Conservation (phyloP, 805 yeast genomes). For the Wickerhamomyces bisporus region DNA sequence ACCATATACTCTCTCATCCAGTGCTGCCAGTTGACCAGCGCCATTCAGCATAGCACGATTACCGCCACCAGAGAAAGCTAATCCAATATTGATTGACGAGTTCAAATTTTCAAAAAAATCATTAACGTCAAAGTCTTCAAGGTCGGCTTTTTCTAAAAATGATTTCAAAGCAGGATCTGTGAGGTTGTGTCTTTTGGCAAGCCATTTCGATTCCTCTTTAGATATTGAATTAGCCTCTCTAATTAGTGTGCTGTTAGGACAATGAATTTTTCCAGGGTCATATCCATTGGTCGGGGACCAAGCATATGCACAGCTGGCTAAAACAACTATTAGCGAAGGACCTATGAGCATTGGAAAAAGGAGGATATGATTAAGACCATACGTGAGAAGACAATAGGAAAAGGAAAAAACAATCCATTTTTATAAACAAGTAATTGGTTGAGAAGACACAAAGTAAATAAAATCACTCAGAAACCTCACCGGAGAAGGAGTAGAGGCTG, state of each 20-base stretch:
- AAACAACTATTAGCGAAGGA: too few relatives aligned
- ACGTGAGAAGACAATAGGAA: too few relatives aligned
- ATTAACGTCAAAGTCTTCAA: constrained; percentile 37
- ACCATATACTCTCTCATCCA: constrained; percentile 62
- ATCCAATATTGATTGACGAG: constrained; percentile 44
- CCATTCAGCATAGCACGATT: constrained; percentile 84
- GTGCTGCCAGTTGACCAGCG: constrained; percentile 75
- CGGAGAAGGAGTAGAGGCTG: too few relatives aligned
- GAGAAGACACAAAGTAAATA: too few relatives aligned
- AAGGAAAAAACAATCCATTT: too few relatives aligned
- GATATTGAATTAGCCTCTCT: constrained; percentile 48
- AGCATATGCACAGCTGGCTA: constrained; percentile 11
- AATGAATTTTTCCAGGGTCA: constrained; percentile 54
- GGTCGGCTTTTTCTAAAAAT: constrained; percentile 41
- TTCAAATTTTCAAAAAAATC: constrained; percentile 33
- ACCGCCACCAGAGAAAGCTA: constrained; percentile 81
- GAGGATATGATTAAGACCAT: too few relatives aligned
- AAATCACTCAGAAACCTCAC: too few relatives aligned
- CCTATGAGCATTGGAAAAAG: too few relatives aligned
- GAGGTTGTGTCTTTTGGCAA: constrained; percentile 30
- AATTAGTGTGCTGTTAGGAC: constrained; percentile 36
- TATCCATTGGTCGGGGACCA: constrained; percentile 58
- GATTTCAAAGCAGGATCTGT: constrained; percentile 26
- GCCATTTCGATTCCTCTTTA: constrained; percentile 46
- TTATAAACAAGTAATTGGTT: too few relatives aligned